Base-by-base conservation (phyloP, 2,329 filamentous ascomycete species). In the Cladorrhinum sp. region DNA sequence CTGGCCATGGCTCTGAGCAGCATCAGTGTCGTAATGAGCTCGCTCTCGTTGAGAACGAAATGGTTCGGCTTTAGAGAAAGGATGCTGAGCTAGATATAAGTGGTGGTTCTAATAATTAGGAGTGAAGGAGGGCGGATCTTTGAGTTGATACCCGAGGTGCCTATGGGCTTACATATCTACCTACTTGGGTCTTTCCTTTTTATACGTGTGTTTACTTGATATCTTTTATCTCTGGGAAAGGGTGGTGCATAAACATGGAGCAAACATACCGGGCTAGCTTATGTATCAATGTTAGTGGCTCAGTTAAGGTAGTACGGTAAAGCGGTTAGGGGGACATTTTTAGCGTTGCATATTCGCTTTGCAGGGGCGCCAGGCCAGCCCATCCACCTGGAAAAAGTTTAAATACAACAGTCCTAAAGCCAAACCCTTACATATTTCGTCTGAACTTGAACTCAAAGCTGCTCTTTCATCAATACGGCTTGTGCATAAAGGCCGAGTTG, bases 1-100 rank as follows among this genome's bases (percentile, higher is more conserved):
- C 75, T 96, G 72, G 93, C 93, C 1, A 98, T 97, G 93, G 93
- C 93, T 24, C 75, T 93, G 73, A 96, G 92, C 74, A 93, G 90
- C 73, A 87, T 97, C 66, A 95, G 90, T 70, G 93, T 98, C 50
- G 89, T 97, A 55, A 76, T 85, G 70, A 96, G 92, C 72, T 93
- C 90, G 76, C 75, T 96, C 69, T 80, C 86, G 54, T 74, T 97
- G 76, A 84, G 87, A 71, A 55, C 53, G 29, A 13, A 50, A 51
- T 20, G 51, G 55, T 12, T 65, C 2, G 64, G 64, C 1, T 84
- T 80, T 67, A 71, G 77, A 60, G 70, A 71, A 32, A 71, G 66
- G 62, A 67, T 57, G 66, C 66, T 73, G 32, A 25, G 5, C 12
- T 29, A 16, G 32, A 36, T 36, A 3, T 36, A 36, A 12, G 10